A percentile compares a stretch with the other conserved stretches of the same genome.
Evolutionary conservation across 2,329 filamentous ascomycete genomes (phyloP).

Genomic region (Diaporthe longicolla): DNA sequence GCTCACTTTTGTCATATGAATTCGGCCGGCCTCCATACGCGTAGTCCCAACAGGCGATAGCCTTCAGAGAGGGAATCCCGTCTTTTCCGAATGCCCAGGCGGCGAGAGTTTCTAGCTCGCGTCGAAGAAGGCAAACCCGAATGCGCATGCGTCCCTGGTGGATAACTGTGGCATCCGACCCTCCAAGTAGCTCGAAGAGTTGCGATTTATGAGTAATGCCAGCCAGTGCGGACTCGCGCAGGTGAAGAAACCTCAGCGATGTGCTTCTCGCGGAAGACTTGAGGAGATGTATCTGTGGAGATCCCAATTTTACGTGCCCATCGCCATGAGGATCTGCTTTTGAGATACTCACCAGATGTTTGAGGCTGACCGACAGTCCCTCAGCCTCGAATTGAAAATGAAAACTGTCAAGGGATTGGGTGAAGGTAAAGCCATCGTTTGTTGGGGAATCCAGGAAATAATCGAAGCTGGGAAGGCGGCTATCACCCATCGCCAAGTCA

Average conservation of each 20-base stretch:
- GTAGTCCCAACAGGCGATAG: not conserved
- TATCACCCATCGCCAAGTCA: not conserved
- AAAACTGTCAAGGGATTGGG: not conserved
- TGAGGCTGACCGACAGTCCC: not conserved
- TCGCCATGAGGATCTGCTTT: not conserved
- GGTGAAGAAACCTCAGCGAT: not conserved
- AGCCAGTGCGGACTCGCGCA: not conserved
- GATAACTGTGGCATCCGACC: not conserved
- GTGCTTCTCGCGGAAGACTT: not conserved
- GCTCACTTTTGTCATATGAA: too few relatives aligned
- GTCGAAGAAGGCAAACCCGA: not conserved
- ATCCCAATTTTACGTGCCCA: not conserved
- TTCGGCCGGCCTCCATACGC: not conserved
- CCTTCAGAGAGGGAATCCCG: not conserved
- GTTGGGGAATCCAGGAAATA: too few relatives aligned
- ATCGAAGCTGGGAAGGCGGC: rapidly evolving
- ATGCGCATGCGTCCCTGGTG: too few relatives aligned
- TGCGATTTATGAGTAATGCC: not conserved
- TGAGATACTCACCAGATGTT: not conserved
- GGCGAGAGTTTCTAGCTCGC: not conserved
- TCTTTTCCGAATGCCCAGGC: not conserved
- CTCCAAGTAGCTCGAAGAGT: not conserved
- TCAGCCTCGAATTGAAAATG: not conserved
- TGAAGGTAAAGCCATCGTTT: too few relatives aligned
- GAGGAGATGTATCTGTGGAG: not conserved